Base-by-base conservation (phyloP, 2,329 filamentous ascomycete genomes). In the Verticillium nubilum region DNA sequence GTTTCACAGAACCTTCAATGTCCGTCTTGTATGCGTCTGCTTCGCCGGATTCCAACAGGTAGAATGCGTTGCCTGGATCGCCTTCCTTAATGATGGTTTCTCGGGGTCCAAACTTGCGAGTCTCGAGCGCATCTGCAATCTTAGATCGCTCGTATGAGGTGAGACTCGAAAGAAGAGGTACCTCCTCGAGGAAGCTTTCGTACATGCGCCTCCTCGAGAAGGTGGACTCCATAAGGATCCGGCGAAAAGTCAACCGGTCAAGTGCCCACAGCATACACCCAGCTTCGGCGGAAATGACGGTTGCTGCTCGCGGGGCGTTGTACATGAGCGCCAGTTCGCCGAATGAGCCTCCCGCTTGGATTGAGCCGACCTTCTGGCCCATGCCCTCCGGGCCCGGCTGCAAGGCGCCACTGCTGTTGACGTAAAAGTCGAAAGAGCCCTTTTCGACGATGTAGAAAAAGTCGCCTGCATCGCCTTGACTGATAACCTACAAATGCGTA, bases 291-390 rank as follows among this genome's bases (percentile, higher is more conserved):
- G 91, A 96, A 62, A 96, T 85, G 61, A 99, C 91, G 0, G 95
- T 98, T 3, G 95, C 95, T 50, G 95, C 95, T 70, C 95, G 91
- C 27, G 95, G 95, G 25, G 95, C 92, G 70, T 98, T 97, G 79
- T 99, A 98, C 95, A 99, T 98, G 68, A 99, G 82, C 13, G 95
- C 95, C 59, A 99, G 82, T 78, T 99, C 95, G 67, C 95, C 95
- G 74, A 99, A 99, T 4, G 92, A 97, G 62, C 93, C 93, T 56
- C 95, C 95, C 3, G 92, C 86, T 52, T 91, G 88, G 60, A 96
- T 96, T 37, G 83, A 87, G 67, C 86, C 87, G 28, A 98, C 94
- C 68, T 92, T 90, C 62, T 82, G 81, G 56, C 95, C 95, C 76
- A 97, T 82, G 12, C 94, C 95, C 54, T 93, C 87, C 0, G 84